Evolutionary conservation across 441 rosid genomes (phyloP), one percentile per base, ranked within the genome.

Genomic region (Erodium trifolium): DNA sequence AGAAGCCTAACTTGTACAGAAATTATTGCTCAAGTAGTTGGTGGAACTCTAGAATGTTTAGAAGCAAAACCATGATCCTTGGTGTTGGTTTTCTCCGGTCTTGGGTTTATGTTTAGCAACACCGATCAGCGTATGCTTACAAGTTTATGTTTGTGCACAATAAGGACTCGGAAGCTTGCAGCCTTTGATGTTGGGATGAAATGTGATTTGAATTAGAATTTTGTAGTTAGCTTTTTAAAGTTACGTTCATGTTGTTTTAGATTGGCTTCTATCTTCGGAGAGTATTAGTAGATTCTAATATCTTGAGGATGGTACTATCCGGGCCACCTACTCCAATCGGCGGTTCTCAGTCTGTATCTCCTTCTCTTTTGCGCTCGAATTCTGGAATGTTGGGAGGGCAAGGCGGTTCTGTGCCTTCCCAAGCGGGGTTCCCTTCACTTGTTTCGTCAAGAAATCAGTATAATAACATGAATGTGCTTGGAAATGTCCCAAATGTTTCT

Each of bases 301-400:
- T 75, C 69, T 71, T 69, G 79, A 84, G 76, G 68, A 93, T 93
- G 99, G 88, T 89, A 69, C 92, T 86, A 43, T 84, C 97, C 29
- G 97, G 97, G 72, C 84, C 86, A 71, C 87, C 96, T 66, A 85
- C 90, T 65, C 93, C 94, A 7, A 83, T 84, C 67, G 88, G 95
- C 68, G 88, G 91, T 77, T 81, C 89, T 49, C 97, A 86, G 80
- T 78, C 84, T 63, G 89, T 85, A 79, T 79, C 87, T 8, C 78
- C 96, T 75, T 87, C 97, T 0, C 83, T 89, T 37, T 69, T 93
- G 84, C 82, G 87, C 68, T 84, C 96, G 6, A 90, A 86, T 80
- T 90, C 96, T 0, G 96, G 88, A 29, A 83, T 88, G 80, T 55
- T 86, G 71, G 96, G 96, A 75, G 75, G 83, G 55, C 96, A 88